A percentile compares a stretch with the other conserved stretches of the same genome.
phyloP scores from a whole-genome alignment of 805 yeast genomes.

The Brettanomyces naardenensis region DNA sequence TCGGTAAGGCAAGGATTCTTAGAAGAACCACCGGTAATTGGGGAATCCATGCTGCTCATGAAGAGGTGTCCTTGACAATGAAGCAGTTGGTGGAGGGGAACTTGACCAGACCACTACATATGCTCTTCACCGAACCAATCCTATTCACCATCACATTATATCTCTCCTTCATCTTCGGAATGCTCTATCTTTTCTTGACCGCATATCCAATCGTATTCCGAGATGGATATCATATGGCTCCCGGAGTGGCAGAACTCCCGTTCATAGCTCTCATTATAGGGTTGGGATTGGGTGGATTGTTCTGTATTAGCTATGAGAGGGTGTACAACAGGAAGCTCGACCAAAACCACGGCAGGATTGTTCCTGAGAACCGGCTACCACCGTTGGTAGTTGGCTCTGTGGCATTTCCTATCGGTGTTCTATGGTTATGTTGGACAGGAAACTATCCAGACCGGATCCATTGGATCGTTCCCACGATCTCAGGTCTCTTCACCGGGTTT shows the following conservation, averaged over 20 bases:
- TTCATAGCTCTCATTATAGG: slow-evolving; percentile 74
- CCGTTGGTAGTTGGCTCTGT: slow-evolving; percentile 70
- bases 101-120: too few relatives aligned
- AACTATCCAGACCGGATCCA: slow-evolving; percentile 60
- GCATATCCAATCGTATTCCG: too few relatives aligned
- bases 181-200: too few relatives aligned
- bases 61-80: slow-evolving; percentile 46
- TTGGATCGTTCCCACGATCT: slow-evolving; percentile 74
- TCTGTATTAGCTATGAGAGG: slow-evolving; percentile 48
- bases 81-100: slow-evolving; percentile 56
- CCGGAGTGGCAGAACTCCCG: slow-evolving; percentile 70
- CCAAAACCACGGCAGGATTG: slow-evolving; percentile 48
- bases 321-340: slow-evolving; percentile 39
- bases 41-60: slow-evolving; percentile 77
- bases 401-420: slow-evolving; percentile 66
- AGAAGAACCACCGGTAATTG: slow-evolving; percentile 69
- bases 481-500: slow-evolving; percentile 57
- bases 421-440: slow-evolving; percentile 90
- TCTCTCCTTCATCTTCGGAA: too few relatives aligned
- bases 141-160: too few relatives aligned
- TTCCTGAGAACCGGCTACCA: slow-evolving; percentile 76
- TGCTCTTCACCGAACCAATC: too few relatives aligned
- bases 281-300: slow-evolving; percentile 46
- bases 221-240: too few relatives aligned
- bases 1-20: slow-evolving; percentile 53